Evolutionary conservation across 768 basidiomycete species (phyloP).

Genomic region (Lentinula sp.): DNA sequence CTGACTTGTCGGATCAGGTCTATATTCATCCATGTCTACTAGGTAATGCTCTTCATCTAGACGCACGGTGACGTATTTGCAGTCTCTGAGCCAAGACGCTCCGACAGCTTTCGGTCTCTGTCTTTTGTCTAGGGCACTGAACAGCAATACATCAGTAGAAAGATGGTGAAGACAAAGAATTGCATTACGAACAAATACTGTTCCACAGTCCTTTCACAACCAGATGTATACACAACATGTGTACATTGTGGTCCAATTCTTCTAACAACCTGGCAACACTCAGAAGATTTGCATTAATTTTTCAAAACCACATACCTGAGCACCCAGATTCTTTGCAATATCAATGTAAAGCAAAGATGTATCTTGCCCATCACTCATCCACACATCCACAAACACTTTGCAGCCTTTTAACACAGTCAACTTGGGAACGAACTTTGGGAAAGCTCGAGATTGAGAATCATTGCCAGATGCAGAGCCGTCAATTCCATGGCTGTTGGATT

Average conservation of each 20-base stretch:
- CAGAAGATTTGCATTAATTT: neutral
- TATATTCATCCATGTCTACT: constrained; percentile 57
- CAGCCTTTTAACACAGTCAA: constrained; percentile 62
- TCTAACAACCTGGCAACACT: constrained; percentile 41
- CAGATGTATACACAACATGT: constrained; percentile 84
- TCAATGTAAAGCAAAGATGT: constrained; percentile 78
- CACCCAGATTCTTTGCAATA: constrained; percentile 76
- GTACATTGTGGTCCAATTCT: constrained; percentile 74
- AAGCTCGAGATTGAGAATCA: constrained; percentile 11
- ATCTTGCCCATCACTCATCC: constrained; percentile 78
- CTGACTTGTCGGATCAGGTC: constrained; percentile 42
- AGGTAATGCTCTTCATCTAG: constrained; percentile 57
- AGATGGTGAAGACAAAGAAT: neutral
- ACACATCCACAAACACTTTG: constrained; percentile 81
- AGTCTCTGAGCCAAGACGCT: constrained; percentile 87
- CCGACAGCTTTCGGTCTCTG: constrained; percentile 68
- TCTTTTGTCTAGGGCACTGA: constrained; percentile 58
- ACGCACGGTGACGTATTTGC: constrained; percentile 62
- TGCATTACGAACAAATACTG: constrained; percentile 54
- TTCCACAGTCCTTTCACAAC: constrained; percentile 64
- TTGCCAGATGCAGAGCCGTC: constrained; percentile 40
- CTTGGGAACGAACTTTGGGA: constrained; percentile 13
- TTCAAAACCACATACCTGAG: constrained; percentile 49
- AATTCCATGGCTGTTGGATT: constrained; percentile 15
- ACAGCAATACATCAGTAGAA: neutral